These are phyloP conservation scores for Beta vulgaris DNA, from an alignment of 148 eudicot genomes.

Conservation along the genomic window DNA sequence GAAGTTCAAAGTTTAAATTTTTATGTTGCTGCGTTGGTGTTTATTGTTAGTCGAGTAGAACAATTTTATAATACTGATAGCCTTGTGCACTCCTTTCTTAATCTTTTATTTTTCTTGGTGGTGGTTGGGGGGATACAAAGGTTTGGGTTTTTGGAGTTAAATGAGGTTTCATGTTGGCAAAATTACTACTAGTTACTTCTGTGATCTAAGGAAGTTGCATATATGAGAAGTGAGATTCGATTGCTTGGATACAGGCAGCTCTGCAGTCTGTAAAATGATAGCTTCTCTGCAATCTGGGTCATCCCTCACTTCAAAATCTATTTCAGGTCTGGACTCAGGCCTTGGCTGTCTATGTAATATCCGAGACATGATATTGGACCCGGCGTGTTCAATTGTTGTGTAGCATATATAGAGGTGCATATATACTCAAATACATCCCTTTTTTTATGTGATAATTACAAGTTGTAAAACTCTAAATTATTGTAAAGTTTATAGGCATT, in stretches of 20 bases:
- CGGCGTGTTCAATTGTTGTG: not conserved
- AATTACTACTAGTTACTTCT: not conserved
- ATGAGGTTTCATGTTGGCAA: not conserved
- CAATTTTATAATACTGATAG: not conserved
- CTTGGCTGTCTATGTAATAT: not conserved
- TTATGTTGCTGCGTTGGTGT: not conserved
- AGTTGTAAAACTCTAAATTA: conserved; percentile 9
- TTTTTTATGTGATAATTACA: not conserved
- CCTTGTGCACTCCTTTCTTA: not conserved
- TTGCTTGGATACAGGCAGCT: not conserved
- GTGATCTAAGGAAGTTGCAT: not conserved
- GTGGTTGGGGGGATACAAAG: no score
- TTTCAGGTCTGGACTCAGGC: conserved; percentile 17
- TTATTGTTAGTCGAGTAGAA: not conserved
- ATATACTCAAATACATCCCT: not conserved
- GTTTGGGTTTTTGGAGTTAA: not conserved
- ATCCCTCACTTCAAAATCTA: not conserved
- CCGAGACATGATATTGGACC: not conserved
- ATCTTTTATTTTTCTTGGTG: no score
- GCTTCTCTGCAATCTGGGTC: not conserved
- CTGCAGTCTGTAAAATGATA: not conserved
- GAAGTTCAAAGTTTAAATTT: not conserved
- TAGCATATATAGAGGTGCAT: conserved; percentile 10
- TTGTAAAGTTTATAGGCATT: conserved; percentile 12
- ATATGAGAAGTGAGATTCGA: not conserved